Evolutionary conservation across 2,329 filamentous ascomycete genomes (phyloP).

Genomic region (Pseudocercospora eumusae): DNA sequence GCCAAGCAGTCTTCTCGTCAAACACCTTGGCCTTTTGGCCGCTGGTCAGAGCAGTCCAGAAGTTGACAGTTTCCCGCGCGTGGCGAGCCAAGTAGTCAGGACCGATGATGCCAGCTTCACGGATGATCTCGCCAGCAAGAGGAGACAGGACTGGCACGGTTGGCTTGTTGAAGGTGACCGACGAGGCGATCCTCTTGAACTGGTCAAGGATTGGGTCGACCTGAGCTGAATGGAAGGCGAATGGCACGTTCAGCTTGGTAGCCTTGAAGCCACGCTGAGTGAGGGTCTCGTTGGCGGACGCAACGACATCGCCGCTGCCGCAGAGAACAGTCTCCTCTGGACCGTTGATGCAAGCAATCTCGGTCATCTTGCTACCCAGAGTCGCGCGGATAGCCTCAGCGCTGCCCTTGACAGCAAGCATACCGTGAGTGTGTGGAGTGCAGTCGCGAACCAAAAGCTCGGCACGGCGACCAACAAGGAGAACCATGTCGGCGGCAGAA

Average conservation of each 20-base stretch:
- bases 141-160: constrained; percentile 67
- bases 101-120: constrained; percentile 58
- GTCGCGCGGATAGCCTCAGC: constrained; percentile 56
- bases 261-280: constrained; percentile 59
- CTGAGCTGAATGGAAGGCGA: constrained; percentile 67
- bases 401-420: constrained; percentile 61
- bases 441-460: constrained; percentile 66
- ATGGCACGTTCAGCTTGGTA: constrained; percentile 65
- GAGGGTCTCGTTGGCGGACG: constrained; percentile 54
- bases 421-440: constrained; percentile 65
- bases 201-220: constrained; percentile 63
- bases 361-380: constrained; percentile 52
- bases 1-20: constrained; percentile 67
- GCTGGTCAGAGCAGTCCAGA: constrained; percentile 62
- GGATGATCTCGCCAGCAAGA: constrained; percentile 61
- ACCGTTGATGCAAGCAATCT: constrained; percentile 74
- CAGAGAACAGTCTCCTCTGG: constrained; percentile 74
- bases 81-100: constrained; percentile 65
- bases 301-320: constrained; percentile 61
- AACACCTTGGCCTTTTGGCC: constrained; percentile 62
- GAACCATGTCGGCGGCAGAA: constrained; percentile 69
- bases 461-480: constrained; percentile 69
- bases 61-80: constrained; percentile 69
- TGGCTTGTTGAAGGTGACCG: constrained; percentile 60
- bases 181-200: constrained; percentile 58